Evolutionary conservation across 2,329 filamentous ascomycete genomes (phyloP), one percentile per base, ranked within the genome.

Genomic region (Pseudogymnoascus sp.): DNA sequence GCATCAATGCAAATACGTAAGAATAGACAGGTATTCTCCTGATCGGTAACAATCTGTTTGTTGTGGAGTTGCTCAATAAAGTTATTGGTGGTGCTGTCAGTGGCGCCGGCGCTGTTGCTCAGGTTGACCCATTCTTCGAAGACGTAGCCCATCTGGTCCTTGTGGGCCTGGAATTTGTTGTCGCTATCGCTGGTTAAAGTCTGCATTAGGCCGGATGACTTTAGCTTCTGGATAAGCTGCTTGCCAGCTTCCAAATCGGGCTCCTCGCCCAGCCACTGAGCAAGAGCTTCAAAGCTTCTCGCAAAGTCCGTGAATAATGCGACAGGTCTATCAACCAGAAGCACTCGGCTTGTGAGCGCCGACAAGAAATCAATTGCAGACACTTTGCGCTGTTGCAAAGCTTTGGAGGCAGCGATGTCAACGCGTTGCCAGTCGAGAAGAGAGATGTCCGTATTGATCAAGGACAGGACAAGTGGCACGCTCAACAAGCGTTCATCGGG

Each of bases 91-190:
- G 88, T 84, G 71, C 89, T 89, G 66, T 91, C 89, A 3, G 88
- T 87, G 3, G 88, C 85, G 68, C 88, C 86, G n/a, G 86, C 83
- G 69, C 91, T 90, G 74, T 89, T 89, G 77, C 83, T 89, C 6
- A 97, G 83, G 65, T 89, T 87, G 28, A 93, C 84, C 95, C 95
- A 99, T 77, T 99, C 95, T 46, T 93, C 92, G 71, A 99, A 97
- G 18, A 97, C 83, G 73, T 99, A 97, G 69, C 96, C 91, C 76
- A 96, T 86, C 74, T 97, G 91, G 66, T 96, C 91, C 66, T 87
- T 85, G 68, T 87, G 87, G 34, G 84, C 80, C 40, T 78, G 74
- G 14, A 79, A 76, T 60, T 85, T 82, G 63, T 88, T 84, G 21
- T 82, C 84, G 31, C 80, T 77, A 61, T 81, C 75, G 62, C 81